Percentiles rank a stretch among this genome's conserved stretches.
Conservation (phyloP, 2,329 filamentous ascomycete genomes). For the Boeremia exigua region DNA sequence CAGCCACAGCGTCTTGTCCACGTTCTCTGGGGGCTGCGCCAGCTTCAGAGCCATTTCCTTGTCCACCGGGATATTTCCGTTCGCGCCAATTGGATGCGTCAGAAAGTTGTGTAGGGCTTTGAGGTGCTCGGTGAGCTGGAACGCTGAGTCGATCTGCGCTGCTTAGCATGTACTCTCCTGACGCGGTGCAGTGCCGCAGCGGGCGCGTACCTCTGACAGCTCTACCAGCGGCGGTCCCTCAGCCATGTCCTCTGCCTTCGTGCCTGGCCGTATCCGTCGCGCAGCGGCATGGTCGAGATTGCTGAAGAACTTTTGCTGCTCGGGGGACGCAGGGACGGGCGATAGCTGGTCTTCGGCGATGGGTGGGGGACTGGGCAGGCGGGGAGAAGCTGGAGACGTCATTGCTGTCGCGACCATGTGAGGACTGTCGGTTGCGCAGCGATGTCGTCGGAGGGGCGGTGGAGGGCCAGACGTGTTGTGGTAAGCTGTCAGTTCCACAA, state of each 20-base stretch:
- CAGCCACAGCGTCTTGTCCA: slow-evolving; percentile 90
- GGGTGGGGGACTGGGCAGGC: slow-evolving; percentile 92
- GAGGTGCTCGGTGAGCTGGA: slow-evolving; percentile 96
- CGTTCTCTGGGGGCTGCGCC: slow-evolving; percentile 77
- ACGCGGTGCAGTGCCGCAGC: background rate
- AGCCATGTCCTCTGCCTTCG: slow-evolving; percentile 90
- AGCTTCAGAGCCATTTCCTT: slow-evolving; percentile 77
- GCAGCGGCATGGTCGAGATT: slow-evolving; percentile 75
- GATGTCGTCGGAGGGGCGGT: background rate
- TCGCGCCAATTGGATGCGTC: slow-evolving; percentile 64
- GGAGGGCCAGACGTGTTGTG: background rate
- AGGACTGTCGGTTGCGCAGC: background rate
- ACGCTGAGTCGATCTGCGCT: slow-evolving; percentile 87
- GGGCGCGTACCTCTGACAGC: slow-evolving; percentile 73
- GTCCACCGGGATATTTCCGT: slow-evolving; percentile 73
- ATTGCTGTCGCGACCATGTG: slow-evolving; percentile 22
- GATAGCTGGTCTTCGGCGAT: slow-evolving; percentile 95
- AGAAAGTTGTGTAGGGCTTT: slow-evolving; percentile 87
- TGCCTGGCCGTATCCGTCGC: slow-evolving; percentile 89
- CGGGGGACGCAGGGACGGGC: slow-evolving; percentile 67
- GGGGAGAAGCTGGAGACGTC: slow-evolving; percentile 68
- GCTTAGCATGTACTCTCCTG: slow-evolving; percentile 24
- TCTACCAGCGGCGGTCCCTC: slow-evolving; percentile 88
- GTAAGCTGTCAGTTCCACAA: slow-evolving; percentile 22
- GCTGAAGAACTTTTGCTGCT: slow-evolving; percentile 60